Conservation (phyloP, 805 yeast species). For the Pichia paraexigua region DNA sequence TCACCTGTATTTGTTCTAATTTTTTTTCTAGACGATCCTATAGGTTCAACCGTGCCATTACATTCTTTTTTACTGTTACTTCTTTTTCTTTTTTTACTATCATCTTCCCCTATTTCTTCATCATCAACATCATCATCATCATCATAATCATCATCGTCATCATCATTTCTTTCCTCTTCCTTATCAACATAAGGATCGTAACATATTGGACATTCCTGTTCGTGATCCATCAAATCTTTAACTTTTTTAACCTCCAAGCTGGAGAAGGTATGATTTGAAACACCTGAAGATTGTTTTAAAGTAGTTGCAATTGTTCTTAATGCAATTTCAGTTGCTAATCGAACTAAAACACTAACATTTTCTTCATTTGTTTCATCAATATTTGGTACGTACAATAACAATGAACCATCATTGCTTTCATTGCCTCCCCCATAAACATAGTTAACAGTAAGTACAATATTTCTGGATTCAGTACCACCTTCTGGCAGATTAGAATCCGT, state of each 20-base stretch:
- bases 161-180: slow-evolving; percentile 4
- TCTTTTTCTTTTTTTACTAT: slow-evolving; percentile 7
- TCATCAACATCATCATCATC: slow-evolving; percentile 4
- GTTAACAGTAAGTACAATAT: slow-evolving; percentile 34
- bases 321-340: slow-evolving; percentile 65
- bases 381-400: slow-evolving; percentile 61
- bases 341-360: slow-evolving; percentile 49
- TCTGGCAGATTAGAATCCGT: neutral
- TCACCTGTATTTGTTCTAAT: slow-evolving; percentile 6
- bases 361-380: slow-evolving; percentile 52
- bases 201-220: slow-evolving; percentile 52
- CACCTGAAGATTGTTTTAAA: slow-evolving; percentile 42
- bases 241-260: slow-evolving; percentile 34
- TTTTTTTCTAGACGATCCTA: neutral
- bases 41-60: neutral
- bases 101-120: neutral
- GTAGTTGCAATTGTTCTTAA: slow-evolving; percentile 51
- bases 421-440: slow-evolving; percentile 26
- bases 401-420: slow-evolving; percentile 38
- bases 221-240: slow-evolving; percentile 23
- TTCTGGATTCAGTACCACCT: slow-evolving; percentile 23
- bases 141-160: slow-evolving; percentile 6
- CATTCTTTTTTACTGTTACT: slow-evolving; percentile 5
- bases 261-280: slow-evolving; percentile 45
- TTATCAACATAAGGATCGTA: slow-evolving; percentile 43